Conservation (phyloP, 176 grass and related monocot species). For the Thalia dealbata region DNA sequence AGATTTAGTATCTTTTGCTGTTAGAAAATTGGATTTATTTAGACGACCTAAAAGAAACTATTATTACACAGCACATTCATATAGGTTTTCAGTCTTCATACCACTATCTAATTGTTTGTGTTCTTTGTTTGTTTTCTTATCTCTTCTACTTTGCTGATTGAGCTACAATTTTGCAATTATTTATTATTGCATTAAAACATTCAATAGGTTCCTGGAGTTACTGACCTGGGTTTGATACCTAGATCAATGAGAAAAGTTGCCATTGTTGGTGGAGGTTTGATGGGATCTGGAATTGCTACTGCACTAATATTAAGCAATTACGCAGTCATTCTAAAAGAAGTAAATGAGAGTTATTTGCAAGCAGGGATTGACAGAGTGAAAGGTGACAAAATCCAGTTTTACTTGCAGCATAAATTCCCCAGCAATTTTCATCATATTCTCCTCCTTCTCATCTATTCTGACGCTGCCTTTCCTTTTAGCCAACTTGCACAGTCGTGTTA, state of each 20-base stretch:
- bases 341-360: slow-evolving; percentile 65
- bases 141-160: too few relatives aligned
- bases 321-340: slow-evolving; percentile 85
- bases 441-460: slow-evolving; percentile 15
- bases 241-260: slow-evolving; percentile 67
- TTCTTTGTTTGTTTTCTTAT: too few relatives aligned
- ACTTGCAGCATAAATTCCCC: background rate
- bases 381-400: slow-evolving; percentile 29
- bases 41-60: too few relatives aligned
- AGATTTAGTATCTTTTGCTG: too few relatives aligned
- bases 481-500: slow-evolving; percentile 70
- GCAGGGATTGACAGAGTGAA: slow-evolving; percentile 71
- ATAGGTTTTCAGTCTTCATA: too few relatives aligned
- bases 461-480: slow-evolving; percentile 29
- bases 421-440: slow-evolving; percentile 12
- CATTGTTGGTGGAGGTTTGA: slow-evolving; percentile 79
- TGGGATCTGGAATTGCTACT: slow-evolving; percentile 93
- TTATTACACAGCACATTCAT: too few relatives aligned
- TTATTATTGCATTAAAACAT: too few relatives aligned
- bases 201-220: slow-evolving; percentile 66
- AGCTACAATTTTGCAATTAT: too few relatives aligned
- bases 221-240: slow-evolving; percentile 62
- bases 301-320: slow-evolving; percentile 80
- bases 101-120: too few relatives aligned
- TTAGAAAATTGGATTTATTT: too few relatives aligned